Evolutionary conservation across 371 early-diverging fungal species (phyloP).

Genomic region (Apophysomyces elegans): DNA sequence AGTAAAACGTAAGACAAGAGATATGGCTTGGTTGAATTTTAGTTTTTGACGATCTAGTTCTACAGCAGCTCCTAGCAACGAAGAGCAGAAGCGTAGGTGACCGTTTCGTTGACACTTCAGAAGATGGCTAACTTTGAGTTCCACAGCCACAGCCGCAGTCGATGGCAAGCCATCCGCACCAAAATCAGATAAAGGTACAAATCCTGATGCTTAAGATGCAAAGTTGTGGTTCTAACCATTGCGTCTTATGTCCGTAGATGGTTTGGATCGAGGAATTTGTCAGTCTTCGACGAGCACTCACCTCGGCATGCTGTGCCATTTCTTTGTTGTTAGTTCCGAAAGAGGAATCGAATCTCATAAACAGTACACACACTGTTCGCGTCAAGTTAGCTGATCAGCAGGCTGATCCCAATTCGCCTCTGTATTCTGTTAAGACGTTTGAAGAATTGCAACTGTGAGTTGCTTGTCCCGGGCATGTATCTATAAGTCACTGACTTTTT

Average conservation of each 20-base stretch:
- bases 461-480: too few relatives aligned
- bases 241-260: too few relatives aligned
- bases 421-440: slow-evolving; percentile 79
- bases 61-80: neutral
- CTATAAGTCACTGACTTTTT: too few relatives aligned
- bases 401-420: slow-evolving; percentile 77
- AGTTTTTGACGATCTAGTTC: neutral
- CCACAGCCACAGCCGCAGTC: too few relatives aligned
- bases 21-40: neutral
- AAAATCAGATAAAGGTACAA: neutral
- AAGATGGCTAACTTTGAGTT: too few relatives aligned
- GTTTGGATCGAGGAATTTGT: neutral
- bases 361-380: slow-evolving; percentile 73
- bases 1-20: slow-evolving; percentile 25
- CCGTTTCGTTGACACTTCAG: neutral
- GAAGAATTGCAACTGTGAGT: slow-evolving; percentile 76
- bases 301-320: neutral
- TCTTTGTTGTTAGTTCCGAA: neutral
- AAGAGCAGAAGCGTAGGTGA: neutral
- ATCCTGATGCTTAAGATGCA: too few relatives aligned
- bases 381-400: slow-evolving; percentile 83
- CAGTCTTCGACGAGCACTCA: neutral
- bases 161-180: neutral
- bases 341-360: slow-evolving; percentile 42
- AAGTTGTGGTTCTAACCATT: neutral